phyloP scores from a whole-genome alignment of 768 basidiomycete genomes.

The Calocera viscosa region DNA sequence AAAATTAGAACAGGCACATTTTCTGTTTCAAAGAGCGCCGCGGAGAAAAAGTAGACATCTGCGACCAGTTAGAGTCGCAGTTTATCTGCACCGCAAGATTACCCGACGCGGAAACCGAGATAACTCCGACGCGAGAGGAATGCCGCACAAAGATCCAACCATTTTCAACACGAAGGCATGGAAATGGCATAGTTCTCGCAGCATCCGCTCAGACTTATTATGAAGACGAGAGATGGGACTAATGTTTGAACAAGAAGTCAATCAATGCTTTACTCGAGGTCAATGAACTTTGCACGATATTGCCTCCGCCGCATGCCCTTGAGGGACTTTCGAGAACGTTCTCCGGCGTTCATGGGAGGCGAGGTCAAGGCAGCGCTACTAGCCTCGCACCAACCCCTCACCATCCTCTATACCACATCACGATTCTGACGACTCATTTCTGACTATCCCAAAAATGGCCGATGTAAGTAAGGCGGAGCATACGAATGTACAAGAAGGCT shows the following conservation, averaged over 20 bases:
- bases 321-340: background rate
- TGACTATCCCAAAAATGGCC: background rate
- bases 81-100: background rate
- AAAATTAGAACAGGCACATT: background rate
- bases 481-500: background rate
- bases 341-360: background rate
- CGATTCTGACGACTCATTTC: background rate
- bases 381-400: background rate
- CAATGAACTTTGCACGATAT: too few species aligned
- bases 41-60: background rate
- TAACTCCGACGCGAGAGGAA: background rate
- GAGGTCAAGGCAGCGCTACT: background rate
- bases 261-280: too few species aligned
- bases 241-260: too few species aligned
- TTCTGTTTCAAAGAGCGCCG: background rate
- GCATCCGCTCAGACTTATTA: too few species aligned
- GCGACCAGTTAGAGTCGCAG: background rate
- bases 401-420: conserved; percentile 1
- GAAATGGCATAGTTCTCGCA: too few species aligned
- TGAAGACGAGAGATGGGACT: background rate
- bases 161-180: too few species aligned
- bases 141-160: too few species aligned
- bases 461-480: background rate
- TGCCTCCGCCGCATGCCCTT: background rate
- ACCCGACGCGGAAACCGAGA: background rate